phyloP scores from a whole-genome alignment of 768 basidiomycete genomes.

The Boletus vermiculosoides region DNA sequence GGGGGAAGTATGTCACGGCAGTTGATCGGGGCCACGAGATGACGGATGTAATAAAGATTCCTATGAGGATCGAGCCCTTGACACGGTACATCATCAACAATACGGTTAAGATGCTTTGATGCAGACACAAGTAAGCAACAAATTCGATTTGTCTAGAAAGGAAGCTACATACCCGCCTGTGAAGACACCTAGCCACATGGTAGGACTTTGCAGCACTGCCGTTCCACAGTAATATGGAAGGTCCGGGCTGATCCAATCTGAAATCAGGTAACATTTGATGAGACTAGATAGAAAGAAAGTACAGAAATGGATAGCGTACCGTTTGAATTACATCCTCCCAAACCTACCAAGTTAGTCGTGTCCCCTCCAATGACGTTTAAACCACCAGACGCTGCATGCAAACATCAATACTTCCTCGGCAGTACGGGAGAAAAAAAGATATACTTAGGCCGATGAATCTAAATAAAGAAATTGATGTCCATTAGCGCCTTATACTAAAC shows the following conservation, averaged over 20 bases:
- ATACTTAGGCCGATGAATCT: slow-evolving; percentile 76
- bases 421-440: slow-evolving; percentile 8
- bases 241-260: slow-evolving; percentile 41
- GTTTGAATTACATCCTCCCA: slow-evolving; percentile 70
- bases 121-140: slow-evolving; percentile 1
- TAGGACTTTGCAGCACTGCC: slow-evolving; percentile 68
- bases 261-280: neutral
- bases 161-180: slow-evolving; percentile 63
- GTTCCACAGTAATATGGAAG: slow-evolving; percentile 60
- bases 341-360: slow-evolving; percentile 63
- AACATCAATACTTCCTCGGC: neutral
- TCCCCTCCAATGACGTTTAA: slow-evolving; percentile 76
- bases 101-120: slow-evolving; percentile 63
- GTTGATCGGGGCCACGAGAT: slow-evolving; percentile 89
- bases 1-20: slow-evolving; percentile 77
- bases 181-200: slow-evolving; percentile 88
- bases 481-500: slow-evolving; percentile 8
- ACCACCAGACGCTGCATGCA: slow-evolving; percentile 53
- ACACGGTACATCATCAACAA: slow-evolving; percentile 83
- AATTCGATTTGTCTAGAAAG: neutral
- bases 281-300: slow-evolving; percentile 10
- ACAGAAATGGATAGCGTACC: slow-evolving; percentile 26
- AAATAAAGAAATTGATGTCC: slow-evolving; percentile 10
- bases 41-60: slow-evolving; percentile 81
- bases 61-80: slow-evolving; percentile 78